Evolutionary conservation across 148 eudicot genomes (phyloP).

Genomic region (Rhododendron ferrugineum): DNA sequence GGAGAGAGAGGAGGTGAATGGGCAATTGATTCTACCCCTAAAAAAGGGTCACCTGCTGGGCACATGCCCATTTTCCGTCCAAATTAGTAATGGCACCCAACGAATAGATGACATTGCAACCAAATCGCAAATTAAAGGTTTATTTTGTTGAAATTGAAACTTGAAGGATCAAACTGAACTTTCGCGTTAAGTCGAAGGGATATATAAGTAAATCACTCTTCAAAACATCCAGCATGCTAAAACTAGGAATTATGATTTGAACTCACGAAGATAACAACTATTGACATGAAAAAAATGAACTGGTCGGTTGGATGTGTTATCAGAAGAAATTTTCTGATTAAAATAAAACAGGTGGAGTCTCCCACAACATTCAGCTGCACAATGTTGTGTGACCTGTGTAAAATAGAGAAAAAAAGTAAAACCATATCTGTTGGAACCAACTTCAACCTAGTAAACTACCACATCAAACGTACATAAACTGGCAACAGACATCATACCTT

Average conservation of each 20-base stretch:
- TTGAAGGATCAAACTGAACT: too few species aligned
- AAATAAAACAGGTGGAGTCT: not conserved
- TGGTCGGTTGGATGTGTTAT: not conserved
- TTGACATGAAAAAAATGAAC: not conserved
- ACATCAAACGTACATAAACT: not conserved
- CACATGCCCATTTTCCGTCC: too few species aligned
- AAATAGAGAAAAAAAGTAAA: not conserved
- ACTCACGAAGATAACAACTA: not conserved
- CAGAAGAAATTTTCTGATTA: not conserved
- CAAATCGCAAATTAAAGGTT: too few species aligned
- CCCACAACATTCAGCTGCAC: not conserved
- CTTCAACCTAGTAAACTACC: not conserved
- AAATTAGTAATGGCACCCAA: too few species aligned
- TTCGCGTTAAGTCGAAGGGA: too few species aligned
- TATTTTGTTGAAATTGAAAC: too few species aligned
- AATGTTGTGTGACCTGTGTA: not conserved
- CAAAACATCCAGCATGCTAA: not conserved
- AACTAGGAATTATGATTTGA: not conserved
- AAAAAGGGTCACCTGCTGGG: too few species aligned
- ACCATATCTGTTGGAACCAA: not conserved
- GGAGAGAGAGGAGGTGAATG: not conserved
- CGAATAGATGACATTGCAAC: too few species aligned
- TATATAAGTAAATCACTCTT: too few species aligned
- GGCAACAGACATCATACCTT: conserved; percentile 42
- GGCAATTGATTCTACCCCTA: too few species aligned